phyloP scores from a whole-genome alignment of 1,284 basidiomycete species.

The Austroboletus novae-zelandiae region DNA sequence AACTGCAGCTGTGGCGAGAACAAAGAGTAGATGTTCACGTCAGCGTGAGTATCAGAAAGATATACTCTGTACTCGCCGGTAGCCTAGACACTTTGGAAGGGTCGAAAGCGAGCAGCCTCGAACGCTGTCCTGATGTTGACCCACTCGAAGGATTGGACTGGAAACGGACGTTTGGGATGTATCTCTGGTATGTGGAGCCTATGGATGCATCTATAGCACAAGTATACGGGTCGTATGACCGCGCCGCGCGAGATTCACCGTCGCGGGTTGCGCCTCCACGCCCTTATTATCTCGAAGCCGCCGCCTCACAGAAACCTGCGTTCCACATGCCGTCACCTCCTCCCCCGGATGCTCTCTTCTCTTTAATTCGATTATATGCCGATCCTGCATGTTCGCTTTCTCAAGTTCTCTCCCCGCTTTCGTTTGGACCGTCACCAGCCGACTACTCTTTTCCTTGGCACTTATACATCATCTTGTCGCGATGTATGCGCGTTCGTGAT shows the following conservation, averaged over 20 bases:
- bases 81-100: constrained; percentile 67
- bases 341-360: constrained; percentile 73
- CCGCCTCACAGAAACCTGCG: constrained; percentile 32
- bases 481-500: constrained; percentile 80
- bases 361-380: constrained; percentile 79
- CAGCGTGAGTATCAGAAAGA: constrained; percentile 65
- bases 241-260: constrained; percentile 43
- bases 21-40: constrained; percentile 77
- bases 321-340: constrained; percentile 31
- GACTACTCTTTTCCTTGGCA: constrained; percentile 93
- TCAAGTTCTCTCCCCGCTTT: constrained; percentile 61
- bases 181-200: constrained; percentile 85
- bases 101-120: constrained; percentile 51
- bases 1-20: constrained; percentile 83
- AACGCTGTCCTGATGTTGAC: constrained; percentile 62
- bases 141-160: constrained; percentile 88
- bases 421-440: constrained; percentile 72
- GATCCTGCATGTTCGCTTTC: constrained; percentile 66
- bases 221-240: constrained; percentile 69
- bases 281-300: constrained; percentile 63
- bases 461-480: constrained; percentile 84
- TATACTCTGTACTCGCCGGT: constrained; percentile 88
- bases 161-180: constrained; percentile 91
- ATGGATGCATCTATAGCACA: constrained; percentile 73
- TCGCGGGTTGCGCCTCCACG: constrained; percentile 58